Evolutionary conservation across 495 filamentous ascomycete species (phyloP), one percentile per base, ranked within the genome.

Genomic region (Neurospora sp.): DNA sequence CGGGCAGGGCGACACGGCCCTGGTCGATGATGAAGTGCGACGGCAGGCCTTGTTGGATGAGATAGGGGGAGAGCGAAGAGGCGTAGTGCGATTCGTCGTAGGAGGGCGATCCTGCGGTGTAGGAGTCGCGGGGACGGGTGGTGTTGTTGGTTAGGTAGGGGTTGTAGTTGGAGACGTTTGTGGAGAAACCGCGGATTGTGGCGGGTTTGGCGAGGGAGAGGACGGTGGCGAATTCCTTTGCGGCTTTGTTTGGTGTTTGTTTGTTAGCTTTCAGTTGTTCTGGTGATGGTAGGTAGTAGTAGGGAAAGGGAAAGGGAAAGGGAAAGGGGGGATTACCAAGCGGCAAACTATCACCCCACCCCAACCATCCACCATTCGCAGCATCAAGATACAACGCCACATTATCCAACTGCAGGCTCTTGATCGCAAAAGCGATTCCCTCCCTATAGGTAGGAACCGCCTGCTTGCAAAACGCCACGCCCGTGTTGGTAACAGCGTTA

Each of bases 91-190:
- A 85, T 82, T 93, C 92, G 77, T 93, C 91, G 76, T 82, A 86
- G 69, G 80, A 82, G 61, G 75, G 70, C 78, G 82, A 83, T 69
- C 81, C 82, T 72, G 82, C 78, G 31, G 83, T 85, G 79, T 85
- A 85, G 68, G 79, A 76, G 72, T 81, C 79, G 11, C 75, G 74
- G 61, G 76, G 46, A n/a, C n/a, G 39, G 84, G 83, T 75, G 31
- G 89, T 84, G 5, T 85, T 78, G 75, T 73, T 5, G n/a, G 20
- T 27, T 11, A 61, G 12, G 53, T 61, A 92, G 20, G 86, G 89
- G 79, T 93, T 93, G 82, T 91, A 93, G 84, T 92, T 92, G 78
- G 91, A 89, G 44, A 93, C 90, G 78, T 94, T 94, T 76, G 91
- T 93, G 14, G 87, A 88, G 68, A 94, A 84, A 68, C 92, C 91